These are phyloP conservation scores for Abelmoschus esculentus DNA, from an alignment of 345 rosid species.

Conservation along the genomic window DNA sequence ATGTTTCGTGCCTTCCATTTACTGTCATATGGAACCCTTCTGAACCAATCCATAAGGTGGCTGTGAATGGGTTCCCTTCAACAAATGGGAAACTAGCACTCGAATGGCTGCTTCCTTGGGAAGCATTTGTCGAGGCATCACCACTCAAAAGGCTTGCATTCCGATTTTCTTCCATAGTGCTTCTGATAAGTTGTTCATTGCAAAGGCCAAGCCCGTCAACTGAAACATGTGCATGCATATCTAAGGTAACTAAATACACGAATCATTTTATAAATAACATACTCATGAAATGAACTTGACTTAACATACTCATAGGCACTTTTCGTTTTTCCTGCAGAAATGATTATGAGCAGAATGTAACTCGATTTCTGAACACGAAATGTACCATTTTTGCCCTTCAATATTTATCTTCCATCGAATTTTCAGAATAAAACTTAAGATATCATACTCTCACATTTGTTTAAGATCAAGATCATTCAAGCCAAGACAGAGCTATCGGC, in stretches of 20 bases:
- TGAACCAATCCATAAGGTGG: slow-evolving; percentile 70
- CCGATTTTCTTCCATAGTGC: slow-evolving; percentile 34
- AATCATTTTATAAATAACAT: neutral
- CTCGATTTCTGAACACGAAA: neutral
- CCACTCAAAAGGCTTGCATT: slow-evolving; percentile 29
- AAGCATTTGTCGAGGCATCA: slow-evolving; percentile 26
- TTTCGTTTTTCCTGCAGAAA: neutral
- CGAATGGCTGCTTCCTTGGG: slow-evolving; percentile 33
- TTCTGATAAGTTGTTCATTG: slow-evolving; percentile 55
- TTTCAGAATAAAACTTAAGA: neutral
- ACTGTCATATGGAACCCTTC: slow-evolving; percentile 90
- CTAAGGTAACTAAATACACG: slow-evolving; percentile 8
- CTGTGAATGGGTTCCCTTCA: slow-evolving; percentile 64
- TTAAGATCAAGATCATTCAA: neutral
- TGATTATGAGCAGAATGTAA: neutral
- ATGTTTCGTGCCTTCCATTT: slow-evolving; percentile 81
- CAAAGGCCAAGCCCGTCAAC: slow-evolving; percentile 79
- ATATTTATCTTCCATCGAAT: neutral
- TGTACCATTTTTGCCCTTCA: neutral
- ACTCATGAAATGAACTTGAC: neutral
- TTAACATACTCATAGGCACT: neutral
- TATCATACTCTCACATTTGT: neutral
- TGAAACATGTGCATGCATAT: slow-evolving; percentile 25
- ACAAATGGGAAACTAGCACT: slow-evolving; percentile 64
- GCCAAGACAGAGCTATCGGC: neutral